Evolutionary conservation across 164 flowering plant genomes (phyloP), one percentile per base, ranked within the genome.

Genomic region (Magnolia changhungtana): DNA sequence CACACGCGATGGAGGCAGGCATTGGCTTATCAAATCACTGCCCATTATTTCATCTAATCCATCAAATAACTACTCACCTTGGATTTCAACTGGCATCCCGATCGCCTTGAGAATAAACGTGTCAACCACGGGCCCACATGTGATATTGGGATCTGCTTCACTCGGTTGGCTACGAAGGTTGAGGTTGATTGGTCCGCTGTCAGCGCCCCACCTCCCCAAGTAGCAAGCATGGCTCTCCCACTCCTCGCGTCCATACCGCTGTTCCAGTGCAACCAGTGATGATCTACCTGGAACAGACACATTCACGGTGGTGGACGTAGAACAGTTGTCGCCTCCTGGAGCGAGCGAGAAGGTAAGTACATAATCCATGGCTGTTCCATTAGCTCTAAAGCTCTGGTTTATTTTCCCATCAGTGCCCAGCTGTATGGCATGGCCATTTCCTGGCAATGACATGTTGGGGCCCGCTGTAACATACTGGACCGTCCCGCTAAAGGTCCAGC

Each of bases 91-190:
- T 3, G 63, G 63, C 14, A 10, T 13, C 16, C 18, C 80, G 45
- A 80, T 50, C 37, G 74, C 73, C 76, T 80, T 82, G 76, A 86
- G 75, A 45, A 80, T 64, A n/a, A 86, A 68, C 0, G 65, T 27
- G 72, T 84, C 89, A 23, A 86, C 61, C 13, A 83, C 79, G 0
- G 87, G 88, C 79, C 90, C 86, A 63, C 87, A 83, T 14, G 87
- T 80, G 52, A 84, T 67, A 75, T 78, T 81, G 20, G 77, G 50
- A 66, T 80, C 81, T 5, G 83, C 71, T 14, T 85, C 85, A 10
- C 66, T 9, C 3, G 76, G 24, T 78, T 82, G 83, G 81, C 87
- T 88, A 68, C 76, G 73, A 18, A 88, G 59, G 14, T 77, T 82
- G 14, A 86, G 82, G 74, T 88, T 78, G 23, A 88, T 66, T 0